These are phyloP conservation scores for Claviceps spartinae DNA, from an alignment of 2,329 filamentous ascomycete species.

Conservation along the genomic window DNA sequence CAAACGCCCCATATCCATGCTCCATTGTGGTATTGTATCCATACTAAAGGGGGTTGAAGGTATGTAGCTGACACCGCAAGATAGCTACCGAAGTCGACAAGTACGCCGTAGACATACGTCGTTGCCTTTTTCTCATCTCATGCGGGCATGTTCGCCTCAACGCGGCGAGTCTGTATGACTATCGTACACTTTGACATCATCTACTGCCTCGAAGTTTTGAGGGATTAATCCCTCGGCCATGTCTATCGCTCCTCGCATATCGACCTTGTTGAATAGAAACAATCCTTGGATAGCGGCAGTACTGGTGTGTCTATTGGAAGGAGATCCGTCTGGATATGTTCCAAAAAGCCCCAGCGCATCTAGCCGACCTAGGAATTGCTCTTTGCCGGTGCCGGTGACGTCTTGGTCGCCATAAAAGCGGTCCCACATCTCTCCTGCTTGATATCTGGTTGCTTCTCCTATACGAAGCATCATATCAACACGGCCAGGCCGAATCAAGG, in stretches of 20 bases:
- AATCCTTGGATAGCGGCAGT: constrained; percentile 87
- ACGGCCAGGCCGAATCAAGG: constrained; percentile 76
- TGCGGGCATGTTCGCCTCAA: neutral
- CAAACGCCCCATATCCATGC: neutral
- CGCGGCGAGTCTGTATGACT: neutral
- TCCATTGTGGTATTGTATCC: neutral
- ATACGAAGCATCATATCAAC: constrained; percentile 89
- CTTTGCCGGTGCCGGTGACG: constrained; percentile 42
- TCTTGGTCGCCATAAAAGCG: constrained; percentile 87
- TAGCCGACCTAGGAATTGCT: constrained; percentile 58
- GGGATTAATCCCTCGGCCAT: constrained; percentile 60
- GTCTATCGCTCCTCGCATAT: constrained; percentile 72
- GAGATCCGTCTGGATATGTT: constrained; percentile 33
- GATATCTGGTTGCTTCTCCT: constrained; percentile 73
- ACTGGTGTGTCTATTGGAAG: constrained; percentile 48
- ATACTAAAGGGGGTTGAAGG: neutral
- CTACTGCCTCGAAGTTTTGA: constrained; percentile 36
- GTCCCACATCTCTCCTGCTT: constrained; percentile 82
- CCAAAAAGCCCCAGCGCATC: constrained; percentile 58
- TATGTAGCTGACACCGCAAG: neutral
- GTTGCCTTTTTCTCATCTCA: neutral
- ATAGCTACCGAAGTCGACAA: neutral
- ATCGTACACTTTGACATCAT: constrained; percentile 7
- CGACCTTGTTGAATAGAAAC: constrained; percentile 88
- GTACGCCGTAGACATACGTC: neutral